Evolutionary conservation across 2,329 filamentous ascomycete species (phyloP).

Genomic region (Colletotrichum sp.): DNA sequence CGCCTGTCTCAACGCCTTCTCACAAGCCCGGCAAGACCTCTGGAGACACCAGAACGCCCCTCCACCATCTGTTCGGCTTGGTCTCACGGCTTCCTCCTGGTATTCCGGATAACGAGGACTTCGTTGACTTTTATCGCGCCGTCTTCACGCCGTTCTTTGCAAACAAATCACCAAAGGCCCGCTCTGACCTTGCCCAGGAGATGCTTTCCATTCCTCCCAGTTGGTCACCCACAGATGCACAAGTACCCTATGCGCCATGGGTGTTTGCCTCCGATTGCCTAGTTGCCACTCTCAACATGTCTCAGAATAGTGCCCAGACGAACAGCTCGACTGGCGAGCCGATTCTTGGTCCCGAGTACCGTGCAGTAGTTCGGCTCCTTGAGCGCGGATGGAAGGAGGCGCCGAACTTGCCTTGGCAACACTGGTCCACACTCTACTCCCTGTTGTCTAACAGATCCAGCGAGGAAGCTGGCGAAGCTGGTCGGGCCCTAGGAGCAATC

Average conservation of each 20-base stretch:
- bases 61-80: slow-evolving; percentile 70
- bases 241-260: slow-evolving; percentile 57
- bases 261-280: slow-evolving; percentile 48
- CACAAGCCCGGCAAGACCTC: slow-evolving; percentile 60
- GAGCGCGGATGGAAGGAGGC: slow-evolving; percentile 61
- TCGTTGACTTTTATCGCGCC: slow-evolving; percentile 50
- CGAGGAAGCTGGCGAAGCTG: slow-evolving; percentile 70
- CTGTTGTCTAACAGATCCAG: slow-evolving; percentile 61
- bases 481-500: slow-evolving; percentile 68
- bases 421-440: slow-evolving; percentile 63
- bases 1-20: slow-evolving; percentile 71
- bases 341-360: slow-evolving; percentile 71
- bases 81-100: slow-evolving; percentile 58
- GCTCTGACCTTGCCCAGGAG: slow-evolving; percentile 53
- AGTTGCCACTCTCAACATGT: slow-evolving; percentile 34
- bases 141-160: slow-evolving; percentile 66
- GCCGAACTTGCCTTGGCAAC: slow-evolving; percentile 49
- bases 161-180: slow-evolving; percentile 48
- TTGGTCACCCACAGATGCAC: slow-evolving; percentile 40
- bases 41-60: slow-evolving; percentile 59
- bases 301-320: slow-evolving; percentile 39
- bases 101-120: slow-evolving; percentile 50
- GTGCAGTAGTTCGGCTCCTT: slow-evolving; percentile 71
- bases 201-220: slow-evolving; percentile 51
- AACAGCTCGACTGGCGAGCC: slow-evolving; percentile 45